Evolutionary conservation across 345 rosid species (phyloP).

Genomic region (Pelargonium nanum): DNA sequence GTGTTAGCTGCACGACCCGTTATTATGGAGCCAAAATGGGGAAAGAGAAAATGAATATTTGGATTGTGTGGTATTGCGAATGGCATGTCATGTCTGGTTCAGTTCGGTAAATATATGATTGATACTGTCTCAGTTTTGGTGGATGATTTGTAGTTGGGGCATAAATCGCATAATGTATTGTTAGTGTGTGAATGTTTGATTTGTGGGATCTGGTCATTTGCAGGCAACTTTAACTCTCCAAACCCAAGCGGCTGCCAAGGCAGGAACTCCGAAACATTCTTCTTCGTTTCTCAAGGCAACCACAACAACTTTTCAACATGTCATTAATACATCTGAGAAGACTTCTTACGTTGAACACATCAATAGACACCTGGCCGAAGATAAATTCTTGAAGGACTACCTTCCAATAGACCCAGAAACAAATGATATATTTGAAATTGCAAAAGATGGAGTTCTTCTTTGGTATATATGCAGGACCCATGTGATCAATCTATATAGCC

Average conservation of each 20-base stretch:
- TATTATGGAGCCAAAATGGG: not conserved
- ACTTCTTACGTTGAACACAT: constrained; percentile 84
- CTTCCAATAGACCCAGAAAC: constrained; percentile 84
- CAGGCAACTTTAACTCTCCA: constrained; percentile 77
- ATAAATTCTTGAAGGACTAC: constrained; percentile 64
- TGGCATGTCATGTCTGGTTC: too few relatives aligned
- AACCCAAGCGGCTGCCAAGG: constrained; percentile 43
- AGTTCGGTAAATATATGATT: too few relatives aligned
- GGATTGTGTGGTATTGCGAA: not conserved
- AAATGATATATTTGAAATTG: constrained; percentile 76
- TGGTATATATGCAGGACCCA: constrained; percentile 37
- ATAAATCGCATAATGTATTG: too few relatives aligned
- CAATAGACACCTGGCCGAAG: constrained; percentile 69
- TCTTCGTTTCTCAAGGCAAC: constrained; percentile 76
- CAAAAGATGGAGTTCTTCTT: constrained; percentile 85
- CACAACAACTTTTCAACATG: constrained; percentile 84
- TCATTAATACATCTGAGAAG: constrained; percentile 80
- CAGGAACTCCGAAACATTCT: constrained; percentile 48
- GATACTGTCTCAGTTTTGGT: too few relatives aligned
- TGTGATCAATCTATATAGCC: not conserved
- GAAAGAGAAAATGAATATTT: not conserved
- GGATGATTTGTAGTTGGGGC: too few relatives aligned
- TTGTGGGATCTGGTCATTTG: not conserved
- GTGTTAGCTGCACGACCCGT: too few relatives aligned
- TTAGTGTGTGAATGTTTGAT: not conserved